A percentile compares a stretch with the other conserved stretches of the same genome.
Conservation (phyloP, 176 grass and related monocot genomes). For the Triticum monococcum region DNA sequence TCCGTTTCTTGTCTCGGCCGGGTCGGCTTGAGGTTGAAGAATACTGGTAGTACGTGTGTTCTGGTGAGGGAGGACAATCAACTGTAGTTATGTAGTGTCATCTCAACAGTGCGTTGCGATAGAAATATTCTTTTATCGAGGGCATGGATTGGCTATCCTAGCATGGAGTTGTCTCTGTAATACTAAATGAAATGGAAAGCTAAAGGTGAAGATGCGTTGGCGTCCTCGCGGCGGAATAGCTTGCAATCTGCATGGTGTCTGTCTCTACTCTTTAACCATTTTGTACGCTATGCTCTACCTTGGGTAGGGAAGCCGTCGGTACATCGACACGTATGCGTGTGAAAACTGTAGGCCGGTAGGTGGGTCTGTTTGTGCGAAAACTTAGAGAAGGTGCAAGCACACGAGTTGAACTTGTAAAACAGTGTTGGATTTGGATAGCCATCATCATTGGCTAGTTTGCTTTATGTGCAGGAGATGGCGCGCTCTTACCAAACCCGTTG, state of each 20-base stretch:
- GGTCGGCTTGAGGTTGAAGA: slow-evolving; percentile 33
- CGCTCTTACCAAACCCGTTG: no score
- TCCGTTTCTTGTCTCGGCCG: not conserved
- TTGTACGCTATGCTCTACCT: not conserved
- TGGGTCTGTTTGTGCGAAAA: not conserved
- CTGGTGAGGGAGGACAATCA: slow-evolving; percentile 4
- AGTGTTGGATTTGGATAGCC: not conserved
- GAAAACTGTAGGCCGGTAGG: not conserved
- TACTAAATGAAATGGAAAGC: not conserved
- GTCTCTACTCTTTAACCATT: no score
- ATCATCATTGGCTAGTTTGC: no score
- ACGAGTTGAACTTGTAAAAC: not conserved
- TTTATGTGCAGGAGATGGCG: no score
- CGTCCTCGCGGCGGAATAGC: not conserved
- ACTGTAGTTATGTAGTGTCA: not conserved
- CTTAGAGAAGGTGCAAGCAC: not conserved
- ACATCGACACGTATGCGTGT: not conserved
- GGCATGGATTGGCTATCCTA: no score
- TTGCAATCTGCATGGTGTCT: not conserved
- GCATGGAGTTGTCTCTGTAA: not conserved
- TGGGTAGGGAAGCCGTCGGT: no score
- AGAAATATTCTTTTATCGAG: no score
- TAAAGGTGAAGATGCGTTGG: not conserved
- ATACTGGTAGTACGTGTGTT: not conserved
- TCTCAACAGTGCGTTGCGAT: no score